Conservation (phyloP, 768 basidiomycete genomes). For the Pholiota conissans region DNA sequence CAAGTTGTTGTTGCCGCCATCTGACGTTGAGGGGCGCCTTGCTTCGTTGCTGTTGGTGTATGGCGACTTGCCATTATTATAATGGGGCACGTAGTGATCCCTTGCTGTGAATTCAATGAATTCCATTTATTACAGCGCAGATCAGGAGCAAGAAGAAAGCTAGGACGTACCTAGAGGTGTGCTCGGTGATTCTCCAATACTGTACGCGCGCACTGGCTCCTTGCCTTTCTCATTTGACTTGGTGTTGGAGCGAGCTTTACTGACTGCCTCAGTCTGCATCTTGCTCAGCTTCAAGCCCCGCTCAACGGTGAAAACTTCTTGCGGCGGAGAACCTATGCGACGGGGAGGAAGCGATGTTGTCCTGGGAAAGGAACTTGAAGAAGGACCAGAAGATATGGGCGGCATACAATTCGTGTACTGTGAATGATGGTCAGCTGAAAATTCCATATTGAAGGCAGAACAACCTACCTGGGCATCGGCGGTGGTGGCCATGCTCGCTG, state of each 20-base stretch:
- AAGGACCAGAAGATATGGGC: slow-evolving; percentile 18
- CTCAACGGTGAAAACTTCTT: slow-evolving; percentile 10
- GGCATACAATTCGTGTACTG: slow-evolving; percentile 16
- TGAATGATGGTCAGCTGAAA: slow-evolving; percentile 10
- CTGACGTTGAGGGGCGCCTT: slow-evolving; percentile 22
- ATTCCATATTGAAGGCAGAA: neutral
- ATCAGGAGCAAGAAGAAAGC: neutral
- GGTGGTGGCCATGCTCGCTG: neutral
- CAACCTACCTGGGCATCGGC: neutral
- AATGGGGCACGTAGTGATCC: slow-evolving; percentile 20
- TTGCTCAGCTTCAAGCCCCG: slow-evolving; percentile 19
- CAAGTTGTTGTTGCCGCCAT: slow-evolving; percentile 3
- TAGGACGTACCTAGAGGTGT: neutral
- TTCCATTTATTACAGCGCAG: neutral
- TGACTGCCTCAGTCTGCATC: slow-evolving; percentile 15
- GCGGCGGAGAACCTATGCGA: slow-evolving; percentile 19
- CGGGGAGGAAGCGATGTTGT: slow-evolving; percentile 21
- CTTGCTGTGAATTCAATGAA: slow-evolving; percentile 11
- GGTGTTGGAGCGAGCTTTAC: slow-evolving; percentile 17
- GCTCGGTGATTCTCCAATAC: slow-evolving; percentile 1
- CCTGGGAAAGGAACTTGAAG: slow-evolving; percentile 19
- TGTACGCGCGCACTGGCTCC: slow-evolving; percentile 23
- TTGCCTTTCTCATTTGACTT: slow-evolving; percentile 32
- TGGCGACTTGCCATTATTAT: slow-evolving; percentile 20
- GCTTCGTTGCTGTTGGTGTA: slow-evolving; percentile 10